Evolutionary conservation across 345 rosid genomes (phyloP).

Genomic region (Rhodomyrtus tomentosa): DNA sequence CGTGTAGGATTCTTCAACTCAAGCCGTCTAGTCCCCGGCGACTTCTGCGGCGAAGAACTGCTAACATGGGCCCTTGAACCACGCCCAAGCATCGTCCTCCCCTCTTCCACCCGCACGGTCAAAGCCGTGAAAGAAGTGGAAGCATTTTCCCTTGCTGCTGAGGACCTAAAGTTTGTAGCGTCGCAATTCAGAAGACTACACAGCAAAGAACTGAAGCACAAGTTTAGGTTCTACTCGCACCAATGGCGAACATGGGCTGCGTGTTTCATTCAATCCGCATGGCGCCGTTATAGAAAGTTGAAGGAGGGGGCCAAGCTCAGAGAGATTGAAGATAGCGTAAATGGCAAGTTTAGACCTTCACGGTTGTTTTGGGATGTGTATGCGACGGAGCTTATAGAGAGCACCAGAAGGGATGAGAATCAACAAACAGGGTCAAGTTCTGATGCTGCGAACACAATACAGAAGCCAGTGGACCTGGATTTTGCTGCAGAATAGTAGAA

Average conservation of each 20-base stretch:
- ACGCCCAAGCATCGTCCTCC: constrained; percentile 2
- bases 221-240: constrained; percentile 10
- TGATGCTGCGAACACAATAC: constrained; percentile 6
- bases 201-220: constrained; percentile 9
- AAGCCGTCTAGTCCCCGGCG: constrained; percentile 6
- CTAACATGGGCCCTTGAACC: constrained; percentile 18
- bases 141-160: constrained; percentile 11
- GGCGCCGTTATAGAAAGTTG: constrained; percentile 6
- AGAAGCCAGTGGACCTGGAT: constrained; percentile 22
- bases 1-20: constrained; percentile 17
- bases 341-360: neutral
- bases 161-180: constrained; percentile 12
- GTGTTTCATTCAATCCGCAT: constrained; percentile 13
- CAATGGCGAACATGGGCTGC: constrained; percentile 21
- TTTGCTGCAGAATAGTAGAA: neutral
- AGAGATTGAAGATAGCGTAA: neutral
- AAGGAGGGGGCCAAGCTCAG: neutral
- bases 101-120: constrained; percentile 17
- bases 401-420: constrained; percentile 7
- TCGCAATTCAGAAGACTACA: constrained; percentile 13
- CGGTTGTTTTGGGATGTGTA: neutral
- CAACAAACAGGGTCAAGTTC: constrained; percentile 2
- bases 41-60: constrained; percentile 20
- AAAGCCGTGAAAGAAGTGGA: constrained; percentile 10
- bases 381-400: neutral